phyloP scores from a whole-genome alignment of 345 rosid genomes.

The Syzygium jambos region DNA sequence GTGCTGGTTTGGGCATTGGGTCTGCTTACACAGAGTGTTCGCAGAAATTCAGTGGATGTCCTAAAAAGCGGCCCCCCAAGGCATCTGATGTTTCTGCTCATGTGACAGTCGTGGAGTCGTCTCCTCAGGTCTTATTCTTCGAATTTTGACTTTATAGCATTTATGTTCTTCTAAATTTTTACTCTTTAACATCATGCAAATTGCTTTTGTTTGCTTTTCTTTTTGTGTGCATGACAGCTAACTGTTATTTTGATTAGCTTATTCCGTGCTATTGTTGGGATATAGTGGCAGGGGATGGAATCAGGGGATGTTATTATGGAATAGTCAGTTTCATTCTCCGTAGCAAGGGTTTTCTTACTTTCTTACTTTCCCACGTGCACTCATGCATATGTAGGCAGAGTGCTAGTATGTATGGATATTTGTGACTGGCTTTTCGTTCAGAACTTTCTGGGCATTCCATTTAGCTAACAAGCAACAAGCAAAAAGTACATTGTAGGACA shows the following conservation, averaged over 20 bases:
- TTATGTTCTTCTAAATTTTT: not conserved
- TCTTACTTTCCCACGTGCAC: not conserved
- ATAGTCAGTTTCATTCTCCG: not conserved
- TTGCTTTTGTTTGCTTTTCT: not conserved
- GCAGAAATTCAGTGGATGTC: constrained; percentile 47
- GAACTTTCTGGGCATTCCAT: not conserved
- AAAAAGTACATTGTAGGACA: not conserved
- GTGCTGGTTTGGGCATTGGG: constrained; percentile 92
- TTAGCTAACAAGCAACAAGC: not conserved
- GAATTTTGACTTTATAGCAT: not conserved
- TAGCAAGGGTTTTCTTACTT: not conserved
- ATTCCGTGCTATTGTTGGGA: not conserved
- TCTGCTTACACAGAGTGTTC: constrained; percentile 80
- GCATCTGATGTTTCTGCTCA: constrained; percentile 24
- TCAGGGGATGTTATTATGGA: not conserved
- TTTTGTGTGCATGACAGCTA: not conserved
- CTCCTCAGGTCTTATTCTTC: not conserved
- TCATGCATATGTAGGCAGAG: not conserved
- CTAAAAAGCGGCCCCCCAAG: constrained; percentile 36
- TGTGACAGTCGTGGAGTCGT: constrained; percentile 31
- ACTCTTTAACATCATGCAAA: not conserved
- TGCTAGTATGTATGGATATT: not conserved
- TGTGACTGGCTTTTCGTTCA: not conserved
- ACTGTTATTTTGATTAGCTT: not conserved
- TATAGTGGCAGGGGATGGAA: not conserved